Conservation (phyloP, 495 filamentous ascomycete genomes). For the Glonium stellatum region DNA sequence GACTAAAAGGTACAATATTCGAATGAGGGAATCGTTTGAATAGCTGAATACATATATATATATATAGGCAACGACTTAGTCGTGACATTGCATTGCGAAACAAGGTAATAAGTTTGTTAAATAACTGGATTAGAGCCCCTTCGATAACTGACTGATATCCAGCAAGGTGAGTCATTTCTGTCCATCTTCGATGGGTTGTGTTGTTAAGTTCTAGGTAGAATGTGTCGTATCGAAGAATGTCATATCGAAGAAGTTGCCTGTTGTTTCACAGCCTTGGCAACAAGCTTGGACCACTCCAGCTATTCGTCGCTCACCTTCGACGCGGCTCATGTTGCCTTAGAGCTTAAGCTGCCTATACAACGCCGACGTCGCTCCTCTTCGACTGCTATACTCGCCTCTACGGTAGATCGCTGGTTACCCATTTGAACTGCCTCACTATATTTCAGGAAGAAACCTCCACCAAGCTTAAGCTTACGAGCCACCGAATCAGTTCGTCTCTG, state of each 20-base stretch:
- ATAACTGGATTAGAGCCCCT: too few relatives aligned
- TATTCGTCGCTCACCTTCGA: not conserved
- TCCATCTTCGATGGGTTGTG: too few relatives aligned
- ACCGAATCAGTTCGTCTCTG: not conserved
- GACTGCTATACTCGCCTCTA: not conserved
- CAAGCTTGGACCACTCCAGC: not conserved
- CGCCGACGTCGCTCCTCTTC: not conserved
- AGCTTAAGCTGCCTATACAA: slow-evolving; percentile 1
- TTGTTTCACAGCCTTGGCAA: not conserved
- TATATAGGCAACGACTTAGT: too few relatives aligned
- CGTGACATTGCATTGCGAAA: too few relatives aligned
- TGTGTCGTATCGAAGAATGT: too few relatives aligned
- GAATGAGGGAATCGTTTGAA: too few relatives aligned
- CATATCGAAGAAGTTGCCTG: not conserved
- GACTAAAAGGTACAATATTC: too few relatives aligned
- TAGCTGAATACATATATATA: too few relatives aligned
- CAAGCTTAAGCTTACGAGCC: not conserved
- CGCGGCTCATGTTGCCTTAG: slow-evolving; percentile 5
- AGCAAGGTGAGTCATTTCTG: too few relatives aligned
- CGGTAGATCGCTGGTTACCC: not conserved
- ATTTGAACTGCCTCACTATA: not conserved
- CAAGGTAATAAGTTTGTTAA: too few relatives aligned
- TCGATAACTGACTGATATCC: too few relatives aligned
- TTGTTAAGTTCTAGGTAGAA: too few relatives aligned
- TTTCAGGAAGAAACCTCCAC: not conserved